A percentile compares a stretch with the other conserved stretches of the same genome.
Conservation (phyloP, 495 filamentous ascomycete species). For the Aspergillus homomorphus region DNA sequence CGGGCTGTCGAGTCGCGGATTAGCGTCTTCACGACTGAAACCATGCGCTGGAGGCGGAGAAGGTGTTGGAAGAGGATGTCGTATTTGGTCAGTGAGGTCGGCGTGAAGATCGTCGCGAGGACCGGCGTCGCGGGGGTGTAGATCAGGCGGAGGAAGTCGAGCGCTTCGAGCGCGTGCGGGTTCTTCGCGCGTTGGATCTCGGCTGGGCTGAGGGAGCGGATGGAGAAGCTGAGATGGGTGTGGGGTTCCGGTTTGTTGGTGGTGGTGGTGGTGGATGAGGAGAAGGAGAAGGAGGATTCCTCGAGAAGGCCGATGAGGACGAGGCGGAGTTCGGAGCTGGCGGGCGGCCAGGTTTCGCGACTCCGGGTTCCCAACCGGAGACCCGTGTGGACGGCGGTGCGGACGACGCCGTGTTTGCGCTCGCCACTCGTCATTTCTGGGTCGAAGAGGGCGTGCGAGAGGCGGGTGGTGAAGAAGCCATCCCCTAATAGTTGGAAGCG, state of each 20-base stretch:
- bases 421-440: constrained; percentile 80
- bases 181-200: constrained; percentile 79
- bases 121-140: constrained; percentile 70
- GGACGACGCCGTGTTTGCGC: constrained; percentile 60
- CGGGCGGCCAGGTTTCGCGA: constrained; percentile 83
- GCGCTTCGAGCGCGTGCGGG: constrained; percentile 72
- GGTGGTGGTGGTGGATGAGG: constrained; percentile 74
- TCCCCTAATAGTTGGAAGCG: constrained; percentile 81
- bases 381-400: constrained; percentile 71
- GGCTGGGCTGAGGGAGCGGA: constrained; percentile 71
- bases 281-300: constrained; percentile 74
- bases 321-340: constrained; percentile 84
- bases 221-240: constrained; percentile 78
- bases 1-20: constrained; percentile 55
- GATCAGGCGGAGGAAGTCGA: constrained; percentile 85
- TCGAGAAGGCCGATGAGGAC: constrained; percentile 83
- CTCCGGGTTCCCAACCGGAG: constrained; percentile 61
- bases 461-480: constrained; percentile 73
- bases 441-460: constrained; percentile 82
- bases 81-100: constrained; percentile 66
- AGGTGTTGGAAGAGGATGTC: constrained; percentile 78
- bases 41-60: constrained; percentile 74
- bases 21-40: constrained; percentile 70
- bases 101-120: constrained; percentile 70
- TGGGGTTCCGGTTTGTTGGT: constrained; percentile 57